Base-by-base conservation (phyloP, 805 yeast genomes). In the Ogataea siamensis region DNA sequence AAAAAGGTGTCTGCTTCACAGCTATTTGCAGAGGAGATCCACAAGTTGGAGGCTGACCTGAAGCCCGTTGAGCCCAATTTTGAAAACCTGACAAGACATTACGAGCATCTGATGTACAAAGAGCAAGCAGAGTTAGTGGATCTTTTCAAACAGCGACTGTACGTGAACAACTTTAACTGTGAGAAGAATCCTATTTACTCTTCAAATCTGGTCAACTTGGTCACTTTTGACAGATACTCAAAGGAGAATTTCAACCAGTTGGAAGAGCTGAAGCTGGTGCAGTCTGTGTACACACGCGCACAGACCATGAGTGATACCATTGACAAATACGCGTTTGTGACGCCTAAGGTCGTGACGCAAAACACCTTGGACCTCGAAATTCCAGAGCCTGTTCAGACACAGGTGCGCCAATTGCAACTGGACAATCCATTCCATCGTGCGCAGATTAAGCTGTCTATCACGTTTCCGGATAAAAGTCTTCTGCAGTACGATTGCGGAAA, bases 401-500 rank as follows among this genome's bases (percentile, higher is more conserved):
- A 58, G 21, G 28, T 67, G 7, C 28, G 54, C 52, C 40, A 41
- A 60, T 27, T 50, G 56, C 52, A 37, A 19, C 51, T 46, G 63
- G 48, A 44, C 19, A 71, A 68, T 58, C 85, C 78, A 10, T 81
- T 87, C 64, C 96, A 87, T 57, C 79, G 81, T 43, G 64, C 91
- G 2, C 97, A 91, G 60, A 83, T 87, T 11, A 85, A 87, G 51
- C 65, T 87, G 32, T 82, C 96, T 0, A 87, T 93, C 51, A 96
- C 95, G 12, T 94, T 93, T 60, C 99, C 99, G 0, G 99, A 93
- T 58, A 93, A 89, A 58, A 80, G 93, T 10, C 66, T 93, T 42
- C 63, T 93, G 39, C 95, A 93, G 57, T 93, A 84, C 58, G 99
- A 93, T 60, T 93, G 99, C 68, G 99, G 99, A 42, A 93, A 93